Evolutionary conservation across 169 alveolate species (phyloP).

Genomic region (Eimeria acervulina): DNA sequence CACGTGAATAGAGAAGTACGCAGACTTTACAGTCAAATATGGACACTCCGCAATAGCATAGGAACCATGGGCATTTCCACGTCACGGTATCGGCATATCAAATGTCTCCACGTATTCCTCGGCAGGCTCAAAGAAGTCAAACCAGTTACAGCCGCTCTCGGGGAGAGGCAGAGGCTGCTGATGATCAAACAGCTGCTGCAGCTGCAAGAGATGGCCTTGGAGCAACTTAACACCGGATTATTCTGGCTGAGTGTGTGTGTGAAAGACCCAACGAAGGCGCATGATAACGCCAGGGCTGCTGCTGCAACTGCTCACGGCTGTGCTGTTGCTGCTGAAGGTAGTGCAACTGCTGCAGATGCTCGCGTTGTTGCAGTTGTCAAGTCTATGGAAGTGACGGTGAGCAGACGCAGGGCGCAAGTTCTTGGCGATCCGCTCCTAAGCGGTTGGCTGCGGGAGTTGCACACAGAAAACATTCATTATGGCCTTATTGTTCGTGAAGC

Average conservation of each 20-base stretch:
- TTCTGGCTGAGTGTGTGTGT: not conserved
- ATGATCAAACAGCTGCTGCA: not conserved
- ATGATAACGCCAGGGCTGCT: not conserved
- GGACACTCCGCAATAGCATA: not conserved
- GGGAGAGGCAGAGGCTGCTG: not conserved
- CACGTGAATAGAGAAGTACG: not conserved
- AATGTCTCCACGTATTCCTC: not conserved
- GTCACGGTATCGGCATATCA: not conserved
- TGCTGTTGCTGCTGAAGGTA: not conserved
- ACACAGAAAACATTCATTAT: not conserved
- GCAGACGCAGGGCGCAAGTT: not conserved
- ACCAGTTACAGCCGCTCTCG: not conserved
- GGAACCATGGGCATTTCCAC: not conserved
- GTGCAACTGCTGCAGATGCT: not conserved
- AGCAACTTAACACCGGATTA: not conserved
- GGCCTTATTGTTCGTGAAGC: not conserved
- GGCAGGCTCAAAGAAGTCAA: not conserved
- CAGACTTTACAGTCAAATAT: not conserved
- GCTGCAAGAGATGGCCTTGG: slow-evolving; percentile 1
- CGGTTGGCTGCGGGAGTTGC: slow-evolving; percentile 14
- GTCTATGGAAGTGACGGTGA: not conserved
- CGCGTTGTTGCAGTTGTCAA: not conserved
- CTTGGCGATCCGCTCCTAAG: not conserved
- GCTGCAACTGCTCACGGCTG: not conserved
- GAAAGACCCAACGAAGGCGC: not conserved